Base-by-base conservation (phyloP, 441 rosid species). In the Pelargonium australe region DNA sequence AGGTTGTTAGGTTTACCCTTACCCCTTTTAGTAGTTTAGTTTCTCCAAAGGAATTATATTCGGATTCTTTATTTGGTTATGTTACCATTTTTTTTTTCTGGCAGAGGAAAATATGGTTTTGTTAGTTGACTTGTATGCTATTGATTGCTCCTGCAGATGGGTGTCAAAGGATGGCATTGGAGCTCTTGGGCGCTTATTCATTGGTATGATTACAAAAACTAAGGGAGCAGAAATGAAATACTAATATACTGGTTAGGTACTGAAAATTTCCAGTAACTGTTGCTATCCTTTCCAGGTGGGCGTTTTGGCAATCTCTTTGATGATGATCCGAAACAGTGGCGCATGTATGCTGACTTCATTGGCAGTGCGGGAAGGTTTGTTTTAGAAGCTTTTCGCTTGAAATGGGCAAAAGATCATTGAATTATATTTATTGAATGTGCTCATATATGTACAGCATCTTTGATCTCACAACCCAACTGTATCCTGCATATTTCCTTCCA, bases 321-420 rank as follows among this genome's bases (percentile, higher is more conserved):
- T 68, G 96, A 88, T 80, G 95, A 91, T 83, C 99, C 99, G 47
- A 94, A 91, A 80, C 97, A 94, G 67, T 94, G 99, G 99, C 97
- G 99, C 73, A 89, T 94, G 97, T 94, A 94, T 81, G 99, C 99
- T 0, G 99, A 94, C 80, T 87, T 94, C 80, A 91, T 94, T 70
- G 99, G 99, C 81, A 94, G 97, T 74, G 84, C 97, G 68, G 99
- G 99, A 83, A 87, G 97, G 97, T 89, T 60, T 77, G 79, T 81
- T 5, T 34, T 31, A 45, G 5, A 70, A 68, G 20, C 44, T 47
- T 19, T 69, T 53, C 12, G 47, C 71, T 63, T 47, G 9, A 69
- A 68, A 71, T 77, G 73, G 41, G 17, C 53, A 58, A 67, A 40
- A 44, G 66, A 68, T 44, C 45, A 47, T 70, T 64, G 51, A 68